Conservation (phyloP, 805 yeast species). For the Jamesozyma jinghongensis region DNA sequence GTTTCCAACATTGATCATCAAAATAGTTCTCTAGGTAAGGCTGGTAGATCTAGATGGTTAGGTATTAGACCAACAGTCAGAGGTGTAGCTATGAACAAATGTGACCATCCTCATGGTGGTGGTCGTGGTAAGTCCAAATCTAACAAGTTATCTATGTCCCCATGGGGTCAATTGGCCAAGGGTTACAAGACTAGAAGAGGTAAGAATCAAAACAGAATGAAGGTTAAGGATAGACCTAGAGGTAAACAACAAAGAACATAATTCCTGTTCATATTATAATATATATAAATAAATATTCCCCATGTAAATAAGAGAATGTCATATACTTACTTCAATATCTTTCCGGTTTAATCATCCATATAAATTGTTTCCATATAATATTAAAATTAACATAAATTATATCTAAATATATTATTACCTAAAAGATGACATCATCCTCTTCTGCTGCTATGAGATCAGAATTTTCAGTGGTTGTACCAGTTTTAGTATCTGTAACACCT, state of each 20-base stretch:
- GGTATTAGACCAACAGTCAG: conserved; percentile 94
- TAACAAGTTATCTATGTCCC: conserved; percentile 85
- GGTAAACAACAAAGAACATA: conserved; percentile 37
- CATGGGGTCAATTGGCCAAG: conserved; percentile 92
- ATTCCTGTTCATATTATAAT: not conserved
- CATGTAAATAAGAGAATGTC: conserved; percentile 8
- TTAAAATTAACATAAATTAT: conserved; percentile 1
- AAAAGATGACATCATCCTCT: conserved; percentile 42
- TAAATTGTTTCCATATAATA: too few species aligned
- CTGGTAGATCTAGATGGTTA: conserved; percentile 86
- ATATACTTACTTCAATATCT: too few species aligned
- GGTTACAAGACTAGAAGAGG: conserved; percentile 93
- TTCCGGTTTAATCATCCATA: too few species aligned
- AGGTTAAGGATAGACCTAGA: conserved; percentile 88
- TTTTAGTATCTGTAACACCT: conserved; percentile 8
- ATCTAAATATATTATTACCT: conserved; percentile 3
- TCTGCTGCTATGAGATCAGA: conserved; percentile 31
- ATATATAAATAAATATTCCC: not conserved
- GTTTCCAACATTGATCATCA: conserved; percentile 92
- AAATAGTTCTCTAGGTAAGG: conserved; percentile 85
- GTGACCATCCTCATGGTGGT: conserved; percentile 99
- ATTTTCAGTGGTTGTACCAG: conserved; percentile 8
- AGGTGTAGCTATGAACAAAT: conserved; percentile 97
- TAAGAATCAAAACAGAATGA: conserved; percentile 71
- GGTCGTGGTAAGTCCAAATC: conserved; percentile 99